Evolutionary conservation across 371 early-diverging fungal genomes (phyloP), one percentile per base, ranked within the genome.

Genomic region (Synchytrium microbalum): DNA sequence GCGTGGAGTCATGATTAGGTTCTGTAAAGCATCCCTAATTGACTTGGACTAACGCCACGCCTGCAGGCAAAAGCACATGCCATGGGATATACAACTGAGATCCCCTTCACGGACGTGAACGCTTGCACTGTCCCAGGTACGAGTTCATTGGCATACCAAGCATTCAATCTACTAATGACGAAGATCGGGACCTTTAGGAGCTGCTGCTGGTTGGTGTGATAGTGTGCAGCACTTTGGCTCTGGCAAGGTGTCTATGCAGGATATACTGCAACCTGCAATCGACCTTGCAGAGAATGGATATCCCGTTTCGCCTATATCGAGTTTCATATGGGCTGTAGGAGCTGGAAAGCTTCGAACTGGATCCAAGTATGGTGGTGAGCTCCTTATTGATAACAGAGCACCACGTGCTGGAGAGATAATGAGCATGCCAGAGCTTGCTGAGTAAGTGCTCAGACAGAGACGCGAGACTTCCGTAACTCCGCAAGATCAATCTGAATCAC

Each of bases 51-150:
- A 46, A 58, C 3, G 52, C 65, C 16, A n/a, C n/a, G n/a, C n/a
- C n/a, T n/a, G n/a, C n/a, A n/a, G n/a, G n/a, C n/a, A n/a, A n/a
- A n/a, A n/a, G n/a, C n/a, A n/a, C n/a, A n/a, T n/a, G n/a, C n/a
- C n/a, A n/a, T n/a, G n/a, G n/a, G n/a, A n/a, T n/a, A n/a, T n/a
- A n/a, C n/a, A n/a, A n/a, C n/a, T n/a, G n/a, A n/a, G n/a, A n/a
- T n/a, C n/a, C 84, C 89, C 26, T 57, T 31, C 8, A 54, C 26
- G 58, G 83, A 80, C 55, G 72, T 81, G 25, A 80, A 86, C 68
- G 70, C 85, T 1, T 81, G 87, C 23, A 91, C 89, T 5, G 88
- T 93, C 10, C 96, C 94, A 3, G n/a, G n/a, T n/a, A n/a, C n/a
- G n/a, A n/a, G n/a, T n/a, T n/a, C n/a, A n/a, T n/a, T n/a, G n/a